Evolutionary conservation across 1,284 basidiomycete species (phyloP), one percentile per base, ranked within the genome.

Genomic region (Sporisorium sorghi): DNA sequence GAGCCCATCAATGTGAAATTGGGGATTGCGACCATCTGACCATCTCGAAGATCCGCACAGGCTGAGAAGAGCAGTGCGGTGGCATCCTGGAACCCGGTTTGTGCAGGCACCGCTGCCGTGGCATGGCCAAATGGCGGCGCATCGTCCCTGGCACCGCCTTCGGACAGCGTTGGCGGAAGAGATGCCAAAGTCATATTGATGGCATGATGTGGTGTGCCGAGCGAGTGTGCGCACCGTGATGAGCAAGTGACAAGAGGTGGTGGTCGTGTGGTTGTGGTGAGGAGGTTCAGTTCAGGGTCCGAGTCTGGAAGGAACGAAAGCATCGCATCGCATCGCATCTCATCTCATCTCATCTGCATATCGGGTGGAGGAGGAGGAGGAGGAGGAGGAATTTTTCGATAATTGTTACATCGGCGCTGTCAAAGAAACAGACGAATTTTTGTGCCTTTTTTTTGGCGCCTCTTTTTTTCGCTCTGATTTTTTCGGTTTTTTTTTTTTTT

Each of bases 1-100:
- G 92, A 90, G 67, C 96, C 93, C 69, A 91, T 87, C 50, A 94
- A 86, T 15, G 89, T 88, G 74, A 93, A 91, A 33, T 88, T 88
- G 1, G 90, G 88, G 65, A 89, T 89, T 44, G 92, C 88, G n/a
- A 93, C 73, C 67, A 93, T 86, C 52, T 88, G 87, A 12, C 89
- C 90, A 1, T 87, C 86, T 35, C 49, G 51, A 10, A 74, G 87
- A 3, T 54, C 50, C 2, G 23, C n/a, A 39, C 74, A 76, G 11
- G 63, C 65, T 4, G 66, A 53, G 15, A 37, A 47, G 19, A 76
- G 68, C n/a, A 56, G 49, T 10, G 46, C 44, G 8, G 73, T 76
- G 2, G 47, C 61, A 62, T 76, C 73, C 11, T 52, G 43, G 28
- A 71, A 72, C 2, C 39, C 52, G 5, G 26, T 14, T 19, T 37